Evolutionary conservation across 2,329 filamentous ascomycete species (phyloP), one percentile per base, ranked within the genome.

Genomic region (Neofusicoccum parvum): DNA sequence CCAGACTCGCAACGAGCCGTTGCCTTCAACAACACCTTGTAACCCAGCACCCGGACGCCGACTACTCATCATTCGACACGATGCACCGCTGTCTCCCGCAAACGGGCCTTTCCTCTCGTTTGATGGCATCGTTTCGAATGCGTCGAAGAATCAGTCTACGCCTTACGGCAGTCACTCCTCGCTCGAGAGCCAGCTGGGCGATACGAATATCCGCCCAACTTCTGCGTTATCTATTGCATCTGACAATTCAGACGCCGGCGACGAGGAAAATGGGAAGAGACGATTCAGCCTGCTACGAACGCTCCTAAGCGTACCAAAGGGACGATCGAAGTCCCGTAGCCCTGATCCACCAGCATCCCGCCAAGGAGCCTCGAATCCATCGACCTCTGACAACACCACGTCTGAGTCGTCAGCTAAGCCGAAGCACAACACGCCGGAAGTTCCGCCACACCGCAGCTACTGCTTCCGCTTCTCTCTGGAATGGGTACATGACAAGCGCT

Each of bases 1-100:
- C 14, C 88, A 90, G 67, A 79, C 79, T 50, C 79, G 80, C 41
- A 80, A 85, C 43, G 82, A 80, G 14, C 74, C 87, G 3, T 85
- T 83, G 0, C 89, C 92, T 5, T 93, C 91, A 0, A 92, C 92
- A 2, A 88, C 88, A 5, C 92, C 94, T n/a, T 93, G 90, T 72
- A 89, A 90, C 66, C 94, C 94, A 5, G 92, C 92, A 2, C 92
- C 94, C 1, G 90, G 91, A 53, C 92, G 94, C 72, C 86, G 91
- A 67, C 91, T 97, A 67, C 87, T 96, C 77, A 97, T 97, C 71
- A 90, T 97, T 69, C 89, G 92, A 65, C 94, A 91, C 68, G 93
- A 97, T 75, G 86, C 84, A 68, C 82, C 84, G 65, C 73, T 85
- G 53, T 80, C 83, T 15, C 80, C 84, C 39, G 81, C 83, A 56